Evolutionary conservation across 2,329 filamentous ascomycete genomes (phyloP).

Genomic region (Paraconiothyrium brasiliense): DNA sequence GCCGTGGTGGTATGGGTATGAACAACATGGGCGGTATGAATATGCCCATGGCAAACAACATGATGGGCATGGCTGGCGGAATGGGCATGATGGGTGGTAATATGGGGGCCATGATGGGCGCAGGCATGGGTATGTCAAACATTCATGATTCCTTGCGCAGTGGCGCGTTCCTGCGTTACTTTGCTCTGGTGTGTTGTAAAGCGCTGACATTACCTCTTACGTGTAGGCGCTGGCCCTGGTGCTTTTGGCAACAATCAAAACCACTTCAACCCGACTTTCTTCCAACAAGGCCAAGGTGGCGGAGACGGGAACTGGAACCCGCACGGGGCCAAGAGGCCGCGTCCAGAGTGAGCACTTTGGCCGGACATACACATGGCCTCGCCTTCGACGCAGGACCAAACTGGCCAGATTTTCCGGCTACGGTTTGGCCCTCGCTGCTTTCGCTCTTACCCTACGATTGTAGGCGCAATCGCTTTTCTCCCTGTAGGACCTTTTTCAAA

Average conservation of each 20-base stretch:
- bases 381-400: background rate
- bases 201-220: slow-evolving; percentile 18
- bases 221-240: slow-evolving; percentile 34
- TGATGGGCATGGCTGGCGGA: slow-evolving; percentile 54
- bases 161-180: slow-evolving; percentile 12
- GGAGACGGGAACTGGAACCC: slow-evolving; percentile 78
- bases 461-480: background rate
- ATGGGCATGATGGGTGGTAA: slow-evolving; percentile 45
- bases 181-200: background rate
- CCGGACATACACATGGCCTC: background rate
- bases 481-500: slow-evolving; percentile 2
- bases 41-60: slow-evolving; percentile 46
- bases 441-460: background rate
- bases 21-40: slow-evolving; percentile 48
- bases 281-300: slow-evolving; percentile 59
- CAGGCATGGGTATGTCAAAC: slow-evolving; percentile 43
- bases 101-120: slow-evolving; percentile 27
- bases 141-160: slow-evolving; percentile 4
- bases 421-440: background rate
- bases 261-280: slow-evolving; percentile 79
- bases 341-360: slow-evolving; percentile 67
- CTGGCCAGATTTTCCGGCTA: background rate
- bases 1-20: slow-evolving; percentile 47
- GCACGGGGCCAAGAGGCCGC: slow-evolving; percentile 80
- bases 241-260: slow-evolving; percentile 72